Evolutionary conservation across 371 early-diverging fungal species (phyloP), one percentile per base, ranked within the genome.

Genomic region (Conidiobolus coronatus): DNA sequence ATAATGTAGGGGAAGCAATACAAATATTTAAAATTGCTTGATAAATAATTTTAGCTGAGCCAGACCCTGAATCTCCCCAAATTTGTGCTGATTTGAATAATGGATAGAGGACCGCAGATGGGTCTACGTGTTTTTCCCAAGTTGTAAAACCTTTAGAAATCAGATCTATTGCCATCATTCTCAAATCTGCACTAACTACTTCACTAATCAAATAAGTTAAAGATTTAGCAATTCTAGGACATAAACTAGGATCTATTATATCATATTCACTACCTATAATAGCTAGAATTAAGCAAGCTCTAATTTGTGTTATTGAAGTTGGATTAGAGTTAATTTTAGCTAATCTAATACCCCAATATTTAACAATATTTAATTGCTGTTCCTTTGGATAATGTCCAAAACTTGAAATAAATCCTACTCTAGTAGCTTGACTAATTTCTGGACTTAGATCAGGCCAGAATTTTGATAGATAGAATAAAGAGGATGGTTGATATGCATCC

Each of bases 381-480:
- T 41, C 13, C 40, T 40, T n/a, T 38, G 21, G 45, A 45, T 39
- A 45, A 23, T 45, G 34, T 18, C 45, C 23, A 12, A 51, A 45
- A 11, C 15, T 17, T 5, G 43, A 38, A 15, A 48, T 43, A 29
- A 35, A 18, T 36, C 48, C 46, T 9, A 23, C 40, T 11, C 71
- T 46, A 3, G 73, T 59, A 2, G 69, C 62, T 0, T 53, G 47
- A 44, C 67, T 67, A 2, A 75, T 52, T 39, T 75, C 73, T 14
- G 53, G 66, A 47, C 73, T 67, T 7, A 81, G 68, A 55, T 88
- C 89, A 51, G 81, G 82, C 82, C 86, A 86, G 40, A 79, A 84
- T 57, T 79, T 81, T 20, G 79, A 74, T 13, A 86, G 52, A 43
- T 70, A 70, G 1, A 82, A 69, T 14, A 88, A 61, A 0, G 83